These are phyloP conservation scores for Tuber umbilicatum DNA, from an alignment of 495 filamentous ascomycete genomes.

Conservation along the genomic window DNA sequence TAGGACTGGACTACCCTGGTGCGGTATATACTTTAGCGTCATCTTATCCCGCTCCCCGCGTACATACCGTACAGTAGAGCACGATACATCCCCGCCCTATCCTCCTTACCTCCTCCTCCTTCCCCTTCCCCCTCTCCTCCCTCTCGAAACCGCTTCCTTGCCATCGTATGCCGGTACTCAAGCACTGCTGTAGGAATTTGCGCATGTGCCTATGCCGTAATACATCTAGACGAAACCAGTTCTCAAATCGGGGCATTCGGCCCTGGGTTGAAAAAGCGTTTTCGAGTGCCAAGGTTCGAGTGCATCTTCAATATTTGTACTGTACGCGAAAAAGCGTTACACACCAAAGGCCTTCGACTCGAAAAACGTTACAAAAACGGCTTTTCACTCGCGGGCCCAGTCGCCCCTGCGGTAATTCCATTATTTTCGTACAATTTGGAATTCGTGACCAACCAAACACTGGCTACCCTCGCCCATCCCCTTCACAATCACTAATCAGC, in stretches of 20 bases:
- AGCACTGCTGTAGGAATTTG: too few species aligned
- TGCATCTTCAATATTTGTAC: neutral
- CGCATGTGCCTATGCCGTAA: neutral
- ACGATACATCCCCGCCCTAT: neutral
- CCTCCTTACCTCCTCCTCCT: neutral
- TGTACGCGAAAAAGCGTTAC: neutral
- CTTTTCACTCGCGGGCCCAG: neutral
- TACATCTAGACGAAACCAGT: neutral
- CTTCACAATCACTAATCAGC: neutral
- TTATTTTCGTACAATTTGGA: neutral
- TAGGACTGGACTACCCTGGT: neutral
- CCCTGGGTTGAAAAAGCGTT: neutral
- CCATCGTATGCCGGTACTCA: neutral
- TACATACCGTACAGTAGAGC: neutral
- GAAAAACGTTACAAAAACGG: neutral
- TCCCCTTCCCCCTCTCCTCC: too few species aligned
- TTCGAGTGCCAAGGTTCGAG: neutral
- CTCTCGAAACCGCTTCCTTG: neutral
- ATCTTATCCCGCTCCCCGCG: neutral
- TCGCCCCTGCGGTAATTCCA: neutral
- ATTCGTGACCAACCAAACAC: neutral
- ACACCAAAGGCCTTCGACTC: neutral
- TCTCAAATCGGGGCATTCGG: neutral
- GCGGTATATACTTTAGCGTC: conserved; percentile 1
- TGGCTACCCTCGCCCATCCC: neutral